Evolutionary conservation across 768 basidiomycete species (phyloP).

Genomic region (Boletus sp.): DNA sequence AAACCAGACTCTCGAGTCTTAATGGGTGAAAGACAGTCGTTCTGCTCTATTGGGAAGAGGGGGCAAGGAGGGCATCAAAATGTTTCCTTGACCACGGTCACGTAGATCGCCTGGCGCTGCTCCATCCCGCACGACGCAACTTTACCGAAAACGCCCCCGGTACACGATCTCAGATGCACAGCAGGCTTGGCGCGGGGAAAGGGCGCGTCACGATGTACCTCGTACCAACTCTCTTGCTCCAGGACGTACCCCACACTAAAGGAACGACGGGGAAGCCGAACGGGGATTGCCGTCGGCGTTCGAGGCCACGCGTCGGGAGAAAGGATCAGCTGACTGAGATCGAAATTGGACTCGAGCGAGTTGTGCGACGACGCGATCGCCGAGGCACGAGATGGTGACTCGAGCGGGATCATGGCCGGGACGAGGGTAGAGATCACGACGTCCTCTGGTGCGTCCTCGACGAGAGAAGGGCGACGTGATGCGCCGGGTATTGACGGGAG

Average conservation of each 20-base stretch:
- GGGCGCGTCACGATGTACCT: not conserved
- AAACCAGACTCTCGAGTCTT: not conserved
- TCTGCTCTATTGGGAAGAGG: not conserved
- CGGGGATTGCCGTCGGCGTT: slow-evolving; percentile 19
- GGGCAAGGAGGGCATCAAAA: not conserved
- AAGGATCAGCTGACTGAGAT: slow-evolving; percentile 15
- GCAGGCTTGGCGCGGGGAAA: not conserved
- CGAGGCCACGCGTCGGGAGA: slow-evolving; percentile 20
- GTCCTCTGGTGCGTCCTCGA: slow-evolving; percentile 7
- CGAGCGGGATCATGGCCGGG: slow-evolving; percentile 14
- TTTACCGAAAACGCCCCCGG: not conserved
- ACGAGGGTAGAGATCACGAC: slow-evolving; percentile 11
- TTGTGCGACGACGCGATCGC: slow-evolving; percentile 32
- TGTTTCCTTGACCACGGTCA: slow-evolving; percentile 46
- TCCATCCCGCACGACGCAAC: not conserved
- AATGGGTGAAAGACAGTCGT: not conserved
- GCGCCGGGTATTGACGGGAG: not conserved
- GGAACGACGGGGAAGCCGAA: slow-evolving; percentile 8
- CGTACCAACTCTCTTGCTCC: not conserved
- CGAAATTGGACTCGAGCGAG: slow-evolving; percentile 29
- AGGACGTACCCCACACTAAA: slow-evolving; percentile 2
- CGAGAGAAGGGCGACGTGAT: slow-evolving; percentile 5
- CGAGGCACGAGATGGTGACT: slow-evolving; percentile 24
- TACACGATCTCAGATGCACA: not conserved
- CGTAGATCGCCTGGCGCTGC: slow-evolving; percentile 36